Evolutionary conservation across 2,329 filamentous ascomycete genomes (phyloP), one percentile per base, ranked within the genome.

Genomic region (Arthrinium phaeospermum): DNA sequence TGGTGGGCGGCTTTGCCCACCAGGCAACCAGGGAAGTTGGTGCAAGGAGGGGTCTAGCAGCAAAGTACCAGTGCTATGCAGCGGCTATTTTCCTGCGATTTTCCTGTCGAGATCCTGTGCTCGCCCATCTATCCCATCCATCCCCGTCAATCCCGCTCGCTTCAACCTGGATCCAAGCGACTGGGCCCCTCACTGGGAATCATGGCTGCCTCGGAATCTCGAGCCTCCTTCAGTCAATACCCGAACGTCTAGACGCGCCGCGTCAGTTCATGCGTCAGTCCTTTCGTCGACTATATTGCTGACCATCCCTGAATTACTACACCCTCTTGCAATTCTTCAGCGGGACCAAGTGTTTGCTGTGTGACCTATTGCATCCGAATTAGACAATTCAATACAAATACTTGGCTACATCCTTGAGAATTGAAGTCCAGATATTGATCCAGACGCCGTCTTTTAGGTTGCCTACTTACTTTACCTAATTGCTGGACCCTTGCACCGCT

Each of bases 71-170:
- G 27, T 30, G 27, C 27, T 5, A 4, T 57, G 53, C 53, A 34
- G 53, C 53, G 53, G 53, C 53, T 61, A 61, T 61, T 61, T 61
- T 37, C 53, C 53, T 61, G 53, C 53, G 37, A 37, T 61, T 61
- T 61, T 37, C 53, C 53, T 61, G 53, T 22, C 37, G 30, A 61
- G 53, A 61, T 61, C 30, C 30, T 34, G 22, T 61, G 30, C 51
- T 27, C 51, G 14, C 51, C 51, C 51, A 57, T 30, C 51, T 57
- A 61, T 34, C 49, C 49, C 49, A 51, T 37, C 27, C 27, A 37
- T 61, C 27, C 27, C 53, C 53, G 53, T 37, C 53, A 30, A 61
- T 41, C 53, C 34, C 22, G 24, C 47, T 49, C 16, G 46, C 53
- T 61, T 61, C 53, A 34, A 37, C 53, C 16, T 37, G 53, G 30